A percentile compares a stretch with the other conserved stretches of the same genome.
Conservation (phyloP, 768 basidiomycete genomes). For the Postia placenta region DNA sequence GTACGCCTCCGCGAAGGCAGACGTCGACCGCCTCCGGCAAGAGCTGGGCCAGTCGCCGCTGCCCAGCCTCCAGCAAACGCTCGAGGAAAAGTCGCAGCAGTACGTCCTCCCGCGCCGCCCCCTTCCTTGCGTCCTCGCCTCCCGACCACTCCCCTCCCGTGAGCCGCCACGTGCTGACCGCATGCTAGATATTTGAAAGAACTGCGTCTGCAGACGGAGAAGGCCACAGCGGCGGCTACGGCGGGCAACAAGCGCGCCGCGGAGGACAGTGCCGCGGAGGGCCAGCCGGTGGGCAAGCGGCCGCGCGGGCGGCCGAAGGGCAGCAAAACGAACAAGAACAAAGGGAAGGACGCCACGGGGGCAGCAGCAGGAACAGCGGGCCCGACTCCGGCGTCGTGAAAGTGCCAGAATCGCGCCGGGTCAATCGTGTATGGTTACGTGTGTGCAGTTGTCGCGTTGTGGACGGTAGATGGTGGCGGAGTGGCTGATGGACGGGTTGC, state of each 20-base stretch:
- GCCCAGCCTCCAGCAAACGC: constrained; percentile 62
- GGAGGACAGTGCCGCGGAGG: constrained; percentile 19
- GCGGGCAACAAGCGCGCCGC: constrained; percentile 18
- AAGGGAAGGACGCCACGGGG: constrained; percentile 11
- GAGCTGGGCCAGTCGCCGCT: constrained; percentile 75
- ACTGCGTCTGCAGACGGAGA: constrained; percentile 24
- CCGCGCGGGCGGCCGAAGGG: constrained; percentile 31
- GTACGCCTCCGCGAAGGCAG: constrained; percentile 65
- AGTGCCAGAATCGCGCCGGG: no score
- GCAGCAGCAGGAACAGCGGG: constrained; percentile 1
- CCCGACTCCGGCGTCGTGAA: background rate
- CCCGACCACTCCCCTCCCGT: background rate
- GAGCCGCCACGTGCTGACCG: background rate
- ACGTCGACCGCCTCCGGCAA: constrained; percentile 68
- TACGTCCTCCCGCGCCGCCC: constrained; percentile 27
- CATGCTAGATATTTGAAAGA: constrained; percentile 25
- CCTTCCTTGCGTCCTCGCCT: background rate
- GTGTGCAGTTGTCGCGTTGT: background rate
- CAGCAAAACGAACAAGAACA: constrained; percentile 26
- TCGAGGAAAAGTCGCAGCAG: constrained; percentile 63
- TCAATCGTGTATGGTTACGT: no score
- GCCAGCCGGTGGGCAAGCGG: constrained; percentile 22
- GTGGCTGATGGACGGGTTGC: background rate
- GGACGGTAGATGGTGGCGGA: background rate
- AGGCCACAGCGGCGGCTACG: constrained; percentile 4